Evolutionary conservation across 371 early-diverging fungal species (phyloP).

Genomic region (Astathelohania contejeani): DNA sequence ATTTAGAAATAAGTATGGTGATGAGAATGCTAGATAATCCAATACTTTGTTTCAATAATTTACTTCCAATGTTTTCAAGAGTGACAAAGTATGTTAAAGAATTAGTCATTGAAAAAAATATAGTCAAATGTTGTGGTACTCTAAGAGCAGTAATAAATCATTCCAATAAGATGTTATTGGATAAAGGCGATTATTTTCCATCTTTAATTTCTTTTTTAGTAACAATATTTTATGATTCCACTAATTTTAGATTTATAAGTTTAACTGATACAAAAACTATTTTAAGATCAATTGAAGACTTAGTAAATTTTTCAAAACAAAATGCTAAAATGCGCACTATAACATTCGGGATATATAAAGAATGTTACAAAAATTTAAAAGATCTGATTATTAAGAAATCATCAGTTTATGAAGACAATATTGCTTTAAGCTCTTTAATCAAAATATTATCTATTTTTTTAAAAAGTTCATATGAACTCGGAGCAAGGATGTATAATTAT

Average conservation of each 20-base stretch:
- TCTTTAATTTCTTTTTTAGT: conserved; percentile 21
- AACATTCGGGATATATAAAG: not conserved
- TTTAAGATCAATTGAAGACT: not conserved
- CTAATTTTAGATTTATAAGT: not conserved
- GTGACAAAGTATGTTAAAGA: conserved; percentile 27
- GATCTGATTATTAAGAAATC: not conserved
- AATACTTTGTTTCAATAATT: conserved; percentile 30
- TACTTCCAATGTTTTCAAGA: conserved; percentile 20
- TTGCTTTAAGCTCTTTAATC: not conserved
- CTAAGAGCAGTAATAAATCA: conserved; percentile 7
- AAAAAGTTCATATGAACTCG: not conserved
- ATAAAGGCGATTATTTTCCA: conserved; percentile 13
- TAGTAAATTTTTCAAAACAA: not conserved
- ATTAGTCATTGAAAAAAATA: conserved; percentile 37
- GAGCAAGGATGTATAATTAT: not conserved
- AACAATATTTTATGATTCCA: conserved; percentile 13
- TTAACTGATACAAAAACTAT: not conserved
- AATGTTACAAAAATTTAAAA: not conserved
- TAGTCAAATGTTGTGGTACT: conserved; percentile 29
- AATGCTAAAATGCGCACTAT: not conserved
- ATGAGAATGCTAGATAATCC: conserved; percentile 33
- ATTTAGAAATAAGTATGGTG: conserved; percentile 8
- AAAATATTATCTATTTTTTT: not conserved
- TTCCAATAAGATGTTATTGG: conserved; percentile 10
- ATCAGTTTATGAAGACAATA: not conserved